These are phyloP conservation scores for Erodium maritimum DNA, from an alignment of 345 rosid species.

Conservation along the genomic window DNA sequence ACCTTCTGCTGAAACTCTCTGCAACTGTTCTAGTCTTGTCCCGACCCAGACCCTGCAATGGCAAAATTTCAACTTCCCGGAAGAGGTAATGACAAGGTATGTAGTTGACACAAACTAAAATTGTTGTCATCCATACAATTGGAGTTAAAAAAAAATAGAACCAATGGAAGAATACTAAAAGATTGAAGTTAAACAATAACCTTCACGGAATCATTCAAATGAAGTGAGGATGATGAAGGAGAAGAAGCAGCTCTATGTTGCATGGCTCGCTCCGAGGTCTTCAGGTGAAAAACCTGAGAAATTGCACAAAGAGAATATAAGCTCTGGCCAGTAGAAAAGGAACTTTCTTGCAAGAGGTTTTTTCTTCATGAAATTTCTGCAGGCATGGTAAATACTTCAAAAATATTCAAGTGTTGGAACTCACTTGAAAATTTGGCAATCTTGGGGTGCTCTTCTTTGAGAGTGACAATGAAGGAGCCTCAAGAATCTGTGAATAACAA, in stretches of 20 bases:
- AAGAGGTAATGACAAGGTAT: background rate
- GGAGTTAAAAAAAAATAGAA: too few species aligned
- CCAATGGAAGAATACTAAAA: background rate
- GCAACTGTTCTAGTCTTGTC: background rate
- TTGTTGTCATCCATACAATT: too few species aligned
- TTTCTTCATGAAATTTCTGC: background rate
- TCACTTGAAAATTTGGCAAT: constrained; percentile 78
- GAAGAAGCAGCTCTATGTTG: constrained; percentile 44
- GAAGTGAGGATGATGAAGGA: constrained; percentile 30
- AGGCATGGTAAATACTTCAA: too few species aligned
- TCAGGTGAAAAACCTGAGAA: constrained; percentile 74
- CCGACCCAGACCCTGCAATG: background rate
- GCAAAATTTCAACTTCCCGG: background rate
- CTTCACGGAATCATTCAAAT: constrained; percentile 33
- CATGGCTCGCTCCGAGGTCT: constrained; percentile 81
- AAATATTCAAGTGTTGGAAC: too few species aligned
- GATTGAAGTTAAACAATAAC: constrained; percentile 15
- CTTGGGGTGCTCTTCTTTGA: constrained; percentile 73
- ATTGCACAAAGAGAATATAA: background rate
- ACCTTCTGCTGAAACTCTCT: background rate
- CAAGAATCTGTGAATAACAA: constrained; percentile 50
- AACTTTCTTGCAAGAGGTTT: constrained; percentile 4
- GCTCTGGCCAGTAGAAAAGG: constrained; percentile 1
- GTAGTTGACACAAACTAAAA: background rate
- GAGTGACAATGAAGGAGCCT: constrained; percentile 69